Evolutionary conservation across 2,329 filamentous ascomycete species (phyloP), one percentile per base, ranked within the genome.

Genomic region (Exserohilum rostratum): DNA sequence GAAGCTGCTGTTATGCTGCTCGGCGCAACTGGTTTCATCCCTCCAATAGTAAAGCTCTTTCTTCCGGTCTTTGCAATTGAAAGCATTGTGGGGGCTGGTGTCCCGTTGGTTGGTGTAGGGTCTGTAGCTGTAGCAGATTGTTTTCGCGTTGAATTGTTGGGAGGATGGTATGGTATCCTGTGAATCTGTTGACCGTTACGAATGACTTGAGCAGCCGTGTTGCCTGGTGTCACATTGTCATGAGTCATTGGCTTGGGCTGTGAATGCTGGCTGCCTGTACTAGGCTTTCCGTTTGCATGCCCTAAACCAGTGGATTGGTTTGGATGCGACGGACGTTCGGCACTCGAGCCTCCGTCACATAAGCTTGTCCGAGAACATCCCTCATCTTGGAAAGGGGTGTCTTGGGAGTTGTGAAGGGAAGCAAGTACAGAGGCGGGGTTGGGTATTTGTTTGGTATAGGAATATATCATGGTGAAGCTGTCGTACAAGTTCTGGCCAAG

Each of bases 401-500:
- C 18, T 33, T 38, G 31, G 15, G 42, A 9, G 25, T 57, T 53
- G 37, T 62, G 62, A 5, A 73, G 57, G n/a, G 61, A 50, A 30
- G 60, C 48, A 50, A 71, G 60, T n/a, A 71, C 44, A 37, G 61
- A 61, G 7, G 53, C 17, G 22, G 71, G 50, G 46, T 35, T 68
- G 20, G 71, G 66, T 35, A 74, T 63, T 17, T 68, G 66, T 46
- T 67, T 71, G 12, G 69, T 73, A 54, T 68, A 74, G 3, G 67
- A 69, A 53, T 65, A 70, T 46, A 75, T 72, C 50, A 74, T 53
- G n/a, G 67, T 59, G 13, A 67, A 57, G 35, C 69, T 75, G 58
- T 76, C 73, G 58, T 82, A 84, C 1, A 85, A 68, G 55, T 81
- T 83, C 61, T 88, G 86, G 2, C 83, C 82, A 52, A 88, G 85